A percentile compares a stretch with the other conserved stretches of the same genome.
Conservation (phyloP, 106 monocot genomes). For the Allium fistulosum region DNA sequence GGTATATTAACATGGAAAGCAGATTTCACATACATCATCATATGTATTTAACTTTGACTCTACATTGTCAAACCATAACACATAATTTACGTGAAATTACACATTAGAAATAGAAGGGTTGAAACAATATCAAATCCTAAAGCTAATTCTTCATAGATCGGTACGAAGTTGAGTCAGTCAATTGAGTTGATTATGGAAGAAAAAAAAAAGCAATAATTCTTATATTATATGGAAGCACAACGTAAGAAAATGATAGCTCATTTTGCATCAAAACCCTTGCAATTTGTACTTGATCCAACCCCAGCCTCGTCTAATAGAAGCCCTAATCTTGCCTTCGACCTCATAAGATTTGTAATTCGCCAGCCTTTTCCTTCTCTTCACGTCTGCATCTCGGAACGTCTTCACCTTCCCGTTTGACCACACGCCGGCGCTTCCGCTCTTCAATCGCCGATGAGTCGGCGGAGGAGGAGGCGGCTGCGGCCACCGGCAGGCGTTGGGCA, state of each 20-base stretch:
- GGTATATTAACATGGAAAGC: too few species aligned
- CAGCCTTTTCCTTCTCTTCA: conserved; percentile 15
- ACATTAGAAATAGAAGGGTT: neutral
- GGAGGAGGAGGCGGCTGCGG: neutral
- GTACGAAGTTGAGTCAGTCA: neutral
- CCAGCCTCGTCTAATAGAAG: conserved; percentile 3
- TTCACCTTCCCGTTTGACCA: conserved; percentile 2
- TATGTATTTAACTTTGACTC: too few species aligned
- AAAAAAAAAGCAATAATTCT: neutral
- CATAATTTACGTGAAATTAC: too few species aligned
- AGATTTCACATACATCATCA: too few species aligned
- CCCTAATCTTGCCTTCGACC: conserved; percentile 14
- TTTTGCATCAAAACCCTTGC: neutral
- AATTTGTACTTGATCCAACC: conserved; percentile 19
- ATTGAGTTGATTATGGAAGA: neutral
- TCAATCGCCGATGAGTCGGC: neutral
- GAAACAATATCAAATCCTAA: neutral
- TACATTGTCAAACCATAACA: too few species aligned
- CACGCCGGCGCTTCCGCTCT: neutral
- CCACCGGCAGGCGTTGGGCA: neutral
- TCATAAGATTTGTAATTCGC: conserved; percentile 13
- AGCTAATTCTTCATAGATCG: neutral
- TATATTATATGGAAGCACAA: too few species aligned
- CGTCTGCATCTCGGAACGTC: conserved; percentile 14
- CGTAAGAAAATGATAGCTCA: neutral